Percentiles rank a stretch among this genome's conserved stretches.
These are phyloP conservation scores for Vaccinium macrocarpon DNA, from an alignment of 148 eudicot genomes.

Conservation along the genomic window DNA sequence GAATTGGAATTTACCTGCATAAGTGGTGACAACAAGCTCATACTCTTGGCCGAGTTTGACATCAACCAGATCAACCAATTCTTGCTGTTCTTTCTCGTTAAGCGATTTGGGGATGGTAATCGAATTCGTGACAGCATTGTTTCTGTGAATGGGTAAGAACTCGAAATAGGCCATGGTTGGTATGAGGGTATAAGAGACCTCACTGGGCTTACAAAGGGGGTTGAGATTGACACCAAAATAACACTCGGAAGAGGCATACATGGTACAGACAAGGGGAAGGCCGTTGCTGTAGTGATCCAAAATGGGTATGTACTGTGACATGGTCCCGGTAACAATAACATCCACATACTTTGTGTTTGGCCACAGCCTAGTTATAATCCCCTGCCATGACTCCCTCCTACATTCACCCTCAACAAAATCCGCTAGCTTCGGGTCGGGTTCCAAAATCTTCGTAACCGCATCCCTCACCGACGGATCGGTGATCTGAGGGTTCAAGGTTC, in stretches of 20 bases:
- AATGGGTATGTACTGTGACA: conserved; percentile 81
- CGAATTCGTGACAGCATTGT: conserved; percentile 40
- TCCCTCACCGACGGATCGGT: conserved; percentile 53
- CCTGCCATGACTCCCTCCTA: conserved; percentile 49
- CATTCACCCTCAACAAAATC: conserved; percentile 59
- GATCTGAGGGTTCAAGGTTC: conserved; percentile 43
- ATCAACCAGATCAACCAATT: conserved; percentile 60
- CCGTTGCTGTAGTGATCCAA: conserved; percentile 71
- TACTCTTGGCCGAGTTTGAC: conserved; percentile 77
- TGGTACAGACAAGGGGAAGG: conserved; percentile 70
- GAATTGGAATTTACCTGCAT: conserved; percentile 44
- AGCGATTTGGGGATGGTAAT: conserved; percentile 52
- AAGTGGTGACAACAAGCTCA: conserved; percentile 81
- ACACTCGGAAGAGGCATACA: conserved; percentile 83
- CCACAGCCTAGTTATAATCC: conserved; percentile 70
- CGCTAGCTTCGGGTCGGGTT: conserved; percentile 62
- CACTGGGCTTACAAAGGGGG: conserved; percentile 70
- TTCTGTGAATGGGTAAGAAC: conserved; percentile 63
- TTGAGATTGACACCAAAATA: conserved; percentile 77
- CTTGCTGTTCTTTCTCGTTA: conserved; percentile 62
- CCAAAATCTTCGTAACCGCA: conserved; percentile 39
- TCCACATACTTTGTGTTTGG: conserved; percentile 80
- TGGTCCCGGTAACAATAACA: conserved; percentile 80
- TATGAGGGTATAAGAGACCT: conserved; percentile 67
- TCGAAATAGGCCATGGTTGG: conserved; percentile 79